Conservation (phyloP, 495 filamentous ascomycete genomes). For the Immersiella caudata region DNA sequence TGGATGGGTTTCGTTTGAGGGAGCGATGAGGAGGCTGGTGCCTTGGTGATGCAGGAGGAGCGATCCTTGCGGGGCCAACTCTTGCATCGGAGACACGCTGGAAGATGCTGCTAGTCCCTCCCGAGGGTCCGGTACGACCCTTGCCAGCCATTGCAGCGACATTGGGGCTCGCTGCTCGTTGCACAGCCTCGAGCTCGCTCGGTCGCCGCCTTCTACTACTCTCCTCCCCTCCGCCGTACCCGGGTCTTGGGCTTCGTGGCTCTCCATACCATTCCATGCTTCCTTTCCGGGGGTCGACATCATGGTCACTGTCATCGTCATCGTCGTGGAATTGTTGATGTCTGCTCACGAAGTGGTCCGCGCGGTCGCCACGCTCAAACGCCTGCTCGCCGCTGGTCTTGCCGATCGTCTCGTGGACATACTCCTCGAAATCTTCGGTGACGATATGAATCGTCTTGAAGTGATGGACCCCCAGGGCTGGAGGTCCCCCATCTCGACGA, state of each 20-base stretch:
- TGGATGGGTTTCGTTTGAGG: background rate
- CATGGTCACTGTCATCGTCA: background rate
- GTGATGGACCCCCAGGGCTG: slow-evolving; percentile 22
- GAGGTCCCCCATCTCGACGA: slow-evolving; percentile 6
- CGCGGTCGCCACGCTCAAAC: slow-evolving; percentile 24
- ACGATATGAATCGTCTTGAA: slow-evolving; percentile 26
- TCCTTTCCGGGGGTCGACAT: background rate
- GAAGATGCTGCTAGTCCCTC: slow-evolving; percentile 4
- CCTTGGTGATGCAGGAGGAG: background rate
- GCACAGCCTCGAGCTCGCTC: background rate
- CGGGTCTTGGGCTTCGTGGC: background rate
- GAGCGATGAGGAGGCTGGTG: background rate
- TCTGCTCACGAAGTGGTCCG: slow-evolving; percentile 16
- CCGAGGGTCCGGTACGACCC: background rate
- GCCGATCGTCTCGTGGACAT: slow-evolving; percentile 21
- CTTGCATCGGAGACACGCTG: background rate
- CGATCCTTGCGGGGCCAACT: background rate
- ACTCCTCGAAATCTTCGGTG: slow-evolving; percentile 26
- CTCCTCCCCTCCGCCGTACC: background rate
- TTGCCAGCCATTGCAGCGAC: background rate
- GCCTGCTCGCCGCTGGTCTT: slow-evolving; percentile 20
- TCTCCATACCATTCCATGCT: background rate
- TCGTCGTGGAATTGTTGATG: background rate
- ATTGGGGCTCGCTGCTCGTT: slow-evolving; percentile 6
- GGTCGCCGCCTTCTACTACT: background rate